Base-by-base conservation (phyloP, 352 stramenopile genomes). In the Phytophthora tubulina region DNA sequence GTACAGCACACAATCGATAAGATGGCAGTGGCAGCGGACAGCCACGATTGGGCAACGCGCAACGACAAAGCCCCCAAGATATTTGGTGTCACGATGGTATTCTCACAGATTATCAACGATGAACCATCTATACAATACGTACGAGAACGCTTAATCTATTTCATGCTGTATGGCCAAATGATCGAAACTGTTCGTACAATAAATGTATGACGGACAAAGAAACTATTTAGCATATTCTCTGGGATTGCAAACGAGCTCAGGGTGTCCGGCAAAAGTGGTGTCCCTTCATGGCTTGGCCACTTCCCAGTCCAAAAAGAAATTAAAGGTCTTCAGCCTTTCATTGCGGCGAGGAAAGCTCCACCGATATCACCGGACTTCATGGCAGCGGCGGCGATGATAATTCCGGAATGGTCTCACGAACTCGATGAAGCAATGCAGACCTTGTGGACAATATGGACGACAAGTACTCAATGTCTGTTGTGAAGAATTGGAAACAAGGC, bases 391-490 rank as follows among this genome's bases (percentile, higher is more conserved):
- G 6, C 21, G 17, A 8, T 6, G 9, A 52, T 2, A 7, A 52
- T 36, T 52, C 8, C 21, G n/a, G 17, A 36, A 13, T 52, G 45
- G 45, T 15, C 17, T 35, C 2, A 14, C 1, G 45, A 35, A n/a
- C 45, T 8, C 2, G 21, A n/a, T 17, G 45, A 14, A 55, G 48
- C 48, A 15, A 59, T 48, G 52, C 3, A 59, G 15, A n/a, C 48
- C 3, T 14, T 59, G 4, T 59, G 52, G 52, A 10, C 36, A 3
- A 59, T 59, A 3, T 59, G 52, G 52, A 59, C 33, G 3, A 59
- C 52, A 27, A 48, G 35, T 17, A 59, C 52, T n/a, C 52, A 59
- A 13, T 59, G 52, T 15, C 46, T 33, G 17, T 15, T 59, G 10
- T 48, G 52, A 15, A 3, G 21, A 27, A 59, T 48, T 11, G 8